Conservation (phyloP, 345 rosid genomes). For the Salix arbutifolia region DNA sequence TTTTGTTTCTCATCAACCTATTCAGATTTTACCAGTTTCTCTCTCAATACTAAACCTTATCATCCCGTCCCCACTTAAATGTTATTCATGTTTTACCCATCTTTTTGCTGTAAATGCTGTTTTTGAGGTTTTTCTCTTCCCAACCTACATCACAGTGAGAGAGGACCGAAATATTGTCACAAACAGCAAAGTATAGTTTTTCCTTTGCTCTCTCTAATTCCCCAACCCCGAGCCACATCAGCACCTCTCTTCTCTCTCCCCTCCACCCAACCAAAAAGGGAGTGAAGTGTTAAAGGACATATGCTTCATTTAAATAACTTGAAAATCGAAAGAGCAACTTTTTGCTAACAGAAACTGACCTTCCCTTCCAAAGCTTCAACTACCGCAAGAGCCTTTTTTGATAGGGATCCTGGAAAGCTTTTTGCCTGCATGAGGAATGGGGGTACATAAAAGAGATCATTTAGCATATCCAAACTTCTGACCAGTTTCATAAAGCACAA, state of each 20-base stretch:
- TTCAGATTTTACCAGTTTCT: too few relatives aligned
- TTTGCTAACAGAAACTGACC: slow-evolving; percentile 41
- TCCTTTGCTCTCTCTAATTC: neutral
- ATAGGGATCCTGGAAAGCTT: slow-evolving; percentile 60
- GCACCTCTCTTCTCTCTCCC: neutral
- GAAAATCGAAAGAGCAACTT: neutral
- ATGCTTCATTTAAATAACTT: neutral
- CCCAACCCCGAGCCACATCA: neutral
- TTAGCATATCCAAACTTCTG: neutral
- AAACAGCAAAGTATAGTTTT: neutral
- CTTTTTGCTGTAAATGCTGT: too few relatives aligned
- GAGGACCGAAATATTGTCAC: too few relatives aligned
- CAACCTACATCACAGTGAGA: too few relatives aligned
- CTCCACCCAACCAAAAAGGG: neutral
- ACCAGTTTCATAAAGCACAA: neutral
- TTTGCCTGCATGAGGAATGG: slow-evolving; percentile 59
- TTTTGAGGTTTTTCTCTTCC: too few relatives aligned
- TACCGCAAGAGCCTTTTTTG: slow-evolving; percentile 66
- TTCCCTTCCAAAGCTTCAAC: slow-evolving; percentile 88
- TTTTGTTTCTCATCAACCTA: too few relatives aligned
- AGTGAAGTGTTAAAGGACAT: neutral
- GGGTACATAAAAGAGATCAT: slow-evolving; percentile 1
- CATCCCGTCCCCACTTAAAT: too few relatives aligned
- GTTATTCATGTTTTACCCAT: too few relatives aligned
- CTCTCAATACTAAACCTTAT: too few relatives aligned